phyloP scores from a whole-genome alignment of 139 green algal genomes.

The Micromonas commoda region DNA sequence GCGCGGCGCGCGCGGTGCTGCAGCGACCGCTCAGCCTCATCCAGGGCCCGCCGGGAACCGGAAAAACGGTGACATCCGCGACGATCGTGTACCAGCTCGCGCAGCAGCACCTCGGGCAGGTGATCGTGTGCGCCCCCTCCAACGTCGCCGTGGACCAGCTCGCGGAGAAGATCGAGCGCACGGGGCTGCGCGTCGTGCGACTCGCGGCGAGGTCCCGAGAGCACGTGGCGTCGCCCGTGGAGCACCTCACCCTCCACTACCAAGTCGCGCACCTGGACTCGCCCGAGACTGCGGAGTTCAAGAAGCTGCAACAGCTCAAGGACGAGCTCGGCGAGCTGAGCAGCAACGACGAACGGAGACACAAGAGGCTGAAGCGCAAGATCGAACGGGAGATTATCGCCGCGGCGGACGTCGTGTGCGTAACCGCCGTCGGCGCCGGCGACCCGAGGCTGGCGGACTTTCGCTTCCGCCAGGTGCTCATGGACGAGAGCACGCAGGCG shows the following conservation, averaged over 20 bases:
- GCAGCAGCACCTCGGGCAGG: slow-evolving; percentile 57
- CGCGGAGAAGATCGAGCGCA: slow-evolving; percentile 79
- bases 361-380: slow-evolving; percentile 44
- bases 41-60: slow-evolving; percentile 88
- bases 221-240: slow-evolving; percentile 66
- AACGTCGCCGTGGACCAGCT: slow-evolving; percentile 98
- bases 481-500: slow-evolving; percentile 92
- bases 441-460: slow-evolving; percentile 77
- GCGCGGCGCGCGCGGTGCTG: slow-evolving; percentile 68
- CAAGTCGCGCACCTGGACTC: slow-evolving; percentile 73
- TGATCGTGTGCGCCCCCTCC: slow-evolving; percentile 87
- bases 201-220: slow-evolving; percentile 84
- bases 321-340: slow-evolving; percentile 79
- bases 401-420: slow-evolving; percentile 80
- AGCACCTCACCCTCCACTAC: slow-evolving; percentile 95
- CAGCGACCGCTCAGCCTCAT: slow-evolving; percentile 74
- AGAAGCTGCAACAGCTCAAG: slow-evolving; percentile 83
- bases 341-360: slow-evolving; percentile 80
- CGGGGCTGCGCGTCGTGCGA: slow-evolving; percentile 87
- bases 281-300: slow-evolving; percentile 65
- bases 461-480: slow-evolving; percentile 82
- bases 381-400: slow-evolving; percentile 79
- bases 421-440: slow-evolving; percentile 84
- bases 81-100: slow-evolving; percentile 92
- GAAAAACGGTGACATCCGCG: slow-evolving; percentile 96